Base-by-base conservation (phyloP, 164 flowering plant species). In the Aristolochia contorta region DNA sequence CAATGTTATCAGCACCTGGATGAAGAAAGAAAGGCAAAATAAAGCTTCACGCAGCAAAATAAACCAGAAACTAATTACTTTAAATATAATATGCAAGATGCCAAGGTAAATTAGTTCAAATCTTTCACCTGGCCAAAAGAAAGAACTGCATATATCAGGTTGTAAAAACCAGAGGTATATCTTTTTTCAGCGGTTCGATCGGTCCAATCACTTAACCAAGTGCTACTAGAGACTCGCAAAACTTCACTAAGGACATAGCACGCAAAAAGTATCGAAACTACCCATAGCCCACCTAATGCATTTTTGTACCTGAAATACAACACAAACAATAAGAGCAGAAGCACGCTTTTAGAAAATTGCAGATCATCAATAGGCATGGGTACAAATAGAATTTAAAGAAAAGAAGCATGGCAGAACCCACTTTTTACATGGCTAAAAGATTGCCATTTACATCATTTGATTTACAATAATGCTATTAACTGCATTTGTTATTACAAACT, bases 121-220 rank as follows among this genome's bases (percentile, higher is more conserved):
- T 37, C 43, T 55, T 10, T 55, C 78, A 92, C 98, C 90, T 84
- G 93, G 57, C 83, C 88, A 75, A 87, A 69, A 61, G 99, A 91
- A 41, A 94, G 74, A 66, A 78, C 58, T 0, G 91, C 80, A 77
- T 91, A 94, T 27, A 94, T 62, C 70, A 79, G 43, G 66, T 83
- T 89, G 77, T 86, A 94, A 71, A 71, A 89, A 49, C 77, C 79
- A 33, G 97, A 76, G 2, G 80, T 79, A 67, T 87, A 70, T 55
- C 18, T 69, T 63, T 67, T 74, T 54, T 77, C 43, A 46, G 71
- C 47, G 60, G 87, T 72, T 79, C 78, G 77, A 74, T 83, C 86
- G 51, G 97, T 94, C 99, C 99, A 94, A 67, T 61, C 41, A 77
- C 99, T 94, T 69, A 94, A 75, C 99, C 99, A 94, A 22, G 95